Base-by-base conservation (phyloP, 768 basidiomycete genomes). In the Tricholoma terreum region DNA sequence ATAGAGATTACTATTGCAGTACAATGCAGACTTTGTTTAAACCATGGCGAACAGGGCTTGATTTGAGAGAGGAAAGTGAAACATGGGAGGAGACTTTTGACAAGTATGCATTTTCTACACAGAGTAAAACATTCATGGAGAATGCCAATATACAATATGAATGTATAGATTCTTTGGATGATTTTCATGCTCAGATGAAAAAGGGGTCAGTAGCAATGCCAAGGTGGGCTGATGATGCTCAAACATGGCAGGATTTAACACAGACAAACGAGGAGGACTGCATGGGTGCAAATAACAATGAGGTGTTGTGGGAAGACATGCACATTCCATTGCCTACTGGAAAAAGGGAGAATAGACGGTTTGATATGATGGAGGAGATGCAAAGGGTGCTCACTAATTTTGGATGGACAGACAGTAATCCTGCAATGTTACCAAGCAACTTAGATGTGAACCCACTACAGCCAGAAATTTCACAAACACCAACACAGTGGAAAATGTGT, bases 1-100 rank as follows among this genome's bases (percentile, higher is more conserved):
- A 68, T 54, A 40, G 63, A 3, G 69, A 71, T 21, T 71, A 61
- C 43, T 73, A 72, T 42, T 74, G 69, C 46, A 34, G 30, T 38
- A 71, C 52, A 64, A 62, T 34, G 69, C 69, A 1, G n/a, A n/a
- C n/a, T n/a, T n/a, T n/a, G n/a, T n/a, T n/a, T n/a, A n/a, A n/a
- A n/a, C n/a, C n/a, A n/a, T 73, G 72, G 70, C 11, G 65, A 14
- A 7, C 48, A 14, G 66, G 62, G 0, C 1, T 7, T 3, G 61
- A 68, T 43, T 45, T 73, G 2, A 69, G 66, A 49, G 6, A 35
- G 4, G 6, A 22, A n/a, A 31, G 61, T 3, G 21, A 57, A 4
- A 58, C 54, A 3, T 75, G 68, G 68, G 63, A 62, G 51, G 56
- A 64, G 9, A 56, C 61, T n/a, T 1, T 71, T 59, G 24, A 21